Base-by-base conservation (phyloP, 441 rosid species). In the Flueggea neowawraea region DNA sequence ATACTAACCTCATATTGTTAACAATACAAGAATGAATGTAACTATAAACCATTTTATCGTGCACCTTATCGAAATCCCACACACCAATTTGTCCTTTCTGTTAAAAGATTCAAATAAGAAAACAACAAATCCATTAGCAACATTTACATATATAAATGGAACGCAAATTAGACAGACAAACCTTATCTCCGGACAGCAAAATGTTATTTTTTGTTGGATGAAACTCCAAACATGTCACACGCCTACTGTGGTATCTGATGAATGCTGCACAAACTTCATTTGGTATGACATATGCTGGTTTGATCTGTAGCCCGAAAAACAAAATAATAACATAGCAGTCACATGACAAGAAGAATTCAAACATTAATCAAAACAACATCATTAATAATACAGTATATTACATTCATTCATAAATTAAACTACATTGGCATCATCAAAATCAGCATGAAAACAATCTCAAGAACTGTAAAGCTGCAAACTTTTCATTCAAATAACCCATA, bases 21-120 rank as follows among this genome's bases (percentile, higher is more conserved):
- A 93, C 93, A 77, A 86, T 85, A 50, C 94, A 86, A 28, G 72
- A 66, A 82, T 93, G 98, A 68, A 90, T 82, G 71, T 91, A 80
- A 63, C 83, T 86, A 54, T 93, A 93, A 67, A 90, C 91, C 61
- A 70, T 88, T 80, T 83, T 93, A 70, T 93, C 98, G 68, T 88
- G 81, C 65, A 90, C 97, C 77, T 85, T 82, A 64, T 62, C 77
- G 64, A 84, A 89, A 79, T 93, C 98, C 97, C 96, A 88, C 5
- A 93, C 81, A 79, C 98, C 98, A 64, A 93, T 79, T 83, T 90
- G 96, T 63, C 98, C 98, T 88, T 93, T 90, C 98, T 93, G 71
- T 80, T 45, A 58, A 32, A 68, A 50, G 15, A n/a, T 54, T 72
- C 49, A 28, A 17, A 71, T 31, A 65, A 45, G 36, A 39, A 64